Percentiles rank a stretch among this genome's conserved stretches.
Evolutionary conservation across 495 filamentous ascomycete species (phyloP).

Genomic region (Halenospora varia): DNA sequence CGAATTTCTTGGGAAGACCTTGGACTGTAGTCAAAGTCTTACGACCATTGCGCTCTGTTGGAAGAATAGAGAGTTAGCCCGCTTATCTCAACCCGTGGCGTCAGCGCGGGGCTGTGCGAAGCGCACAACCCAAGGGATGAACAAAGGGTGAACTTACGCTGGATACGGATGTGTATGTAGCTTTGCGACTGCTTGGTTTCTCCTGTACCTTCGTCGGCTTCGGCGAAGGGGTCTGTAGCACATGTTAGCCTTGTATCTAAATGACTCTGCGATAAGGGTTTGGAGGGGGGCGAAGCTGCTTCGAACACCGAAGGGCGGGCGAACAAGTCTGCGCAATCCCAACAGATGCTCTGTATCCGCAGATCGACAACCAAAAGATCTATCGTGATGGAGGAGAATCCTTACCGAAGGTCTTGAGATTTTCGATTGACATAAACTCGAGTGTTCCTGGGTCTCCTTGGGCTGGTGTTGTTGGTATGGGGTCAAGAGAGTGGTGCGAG

Average conservation of each 20-base stretch:
- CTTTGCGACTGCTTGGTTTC: constrained; percentile 91
- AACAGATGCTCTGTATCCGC: background rate
- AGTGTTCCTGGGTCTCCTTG: constrained; percentile 35
- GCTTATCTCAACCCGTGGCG: constrained; percentile 22
- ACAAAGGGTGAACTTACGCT: constrained; percentile 62
- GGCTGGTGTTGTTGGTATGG: constrained; percentile 21
- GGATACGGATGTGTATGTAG: constrained; percentile 99
- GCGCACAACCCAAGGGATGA: constrained; percentile 3
- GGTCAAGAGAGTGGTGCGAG: constrained; percentile 14
- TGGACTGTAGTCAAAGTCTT: constrained; percentile 99
- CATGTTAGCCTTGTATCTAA: constrained; percentile 15
- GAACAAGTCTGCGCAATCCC: background rate
- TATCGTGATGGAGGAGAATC: constrained; percentile 21
- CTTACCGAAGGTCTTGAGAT: constrained; percentile 98
- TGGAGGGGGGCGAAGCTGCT: background rate
- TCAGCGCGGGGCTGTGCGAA: constrained; percentile 4
- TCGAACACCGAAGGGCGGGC: background rate
- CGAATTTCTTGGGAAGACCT: constrained; percentile 96
- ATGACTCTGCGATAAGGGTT: constrained; percentile 7
- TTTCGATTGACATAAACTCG: constrained; percentile 99
- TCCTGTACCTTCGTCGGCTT: constrained; percentile 99
- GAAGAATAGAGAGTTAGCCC: constrained; percentile 19
- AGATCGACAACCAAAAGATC: background rate
- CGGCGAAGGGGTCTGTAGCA: constrained; percentile 94
- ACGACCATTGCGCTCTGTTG: constrained; percentile 97